These are phyloP conservation scores for Diaporthe sp. DNA, from an alignment of 2,329 filamentous ascomycete species.

Conservation along the genomic window DNA sequence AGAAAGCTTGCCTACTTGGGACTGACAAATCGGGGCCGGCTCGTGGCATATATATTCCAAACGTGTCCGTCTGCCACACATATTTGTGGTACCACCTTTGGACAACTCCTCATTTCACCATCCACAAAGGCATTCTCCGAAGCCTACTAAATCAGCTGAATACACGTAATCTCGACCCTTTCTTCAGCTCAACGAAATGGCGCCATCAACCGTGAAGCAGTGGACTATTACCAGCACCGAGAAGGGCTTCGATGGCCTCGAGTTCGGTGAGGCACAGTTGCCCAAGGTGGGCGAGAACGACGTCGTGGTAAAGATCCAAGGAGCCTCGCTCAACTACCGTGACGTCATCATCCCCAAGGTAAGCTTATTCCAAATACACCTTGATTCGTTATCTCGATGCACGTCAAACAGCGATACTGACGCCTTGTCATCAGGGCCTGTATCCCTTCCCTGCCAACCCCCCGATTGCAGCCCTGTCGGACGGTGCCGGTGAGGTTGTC, in stretches of 20 bases:
- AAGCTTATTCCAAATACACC: neutral
- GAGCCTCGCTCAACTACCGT: slow-evolving; percentile 68
- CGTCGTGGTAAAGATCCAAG: slow-evolving; percentile 76
- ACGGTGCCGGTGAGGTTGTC: slow-evolving; percentile 67
- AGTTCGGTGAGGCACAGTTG: slow-evolving; percentile 66
- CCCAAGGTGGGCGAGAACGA: slow-evolving; percentile 77
- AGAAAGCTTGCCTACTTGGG: slow-evolving; percentile 34
- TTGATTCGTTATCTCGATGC: neutral
- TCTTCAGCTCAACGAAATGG: slow-evolving; percentile 37
- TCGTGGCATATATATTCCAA: slow-evolving; percentile 23
- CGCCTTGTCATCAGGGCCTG: slow-evolving; percentile 50
- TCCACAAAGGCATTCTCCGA: neutral
- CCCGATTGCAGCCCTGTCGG: slow-evolving; percentile 64
- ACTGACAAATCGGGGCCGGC: slow-evolving; percentile 18
- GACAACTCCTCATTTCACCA: neutral
- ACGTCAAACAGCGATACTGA: slow-evolving; percentile 26
- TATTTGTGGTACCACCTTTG: too few species aligned
- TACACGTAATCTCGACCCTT: neutral
- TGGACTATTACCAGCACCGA: slow-evolving; percentile 67
- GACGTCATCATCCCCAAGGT: slow-evolving; percentile 64
- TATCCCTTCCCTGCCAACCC: slow-evolving; percentile 60
- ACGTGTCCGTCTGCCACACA: slow-evolving; percentile 3
- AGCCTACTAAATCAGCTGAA: neutral
- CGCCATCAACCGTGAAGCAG: slow-evolving; percentile 61
- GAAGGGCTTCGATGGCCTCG: slow-evolving; percentile 72